Percentiles rank a stretch among this genome's conserved stretches.
phyloP scores from a whole-genome alignment of 345 rosid genomes.

The Linum lewisii region DNA sequence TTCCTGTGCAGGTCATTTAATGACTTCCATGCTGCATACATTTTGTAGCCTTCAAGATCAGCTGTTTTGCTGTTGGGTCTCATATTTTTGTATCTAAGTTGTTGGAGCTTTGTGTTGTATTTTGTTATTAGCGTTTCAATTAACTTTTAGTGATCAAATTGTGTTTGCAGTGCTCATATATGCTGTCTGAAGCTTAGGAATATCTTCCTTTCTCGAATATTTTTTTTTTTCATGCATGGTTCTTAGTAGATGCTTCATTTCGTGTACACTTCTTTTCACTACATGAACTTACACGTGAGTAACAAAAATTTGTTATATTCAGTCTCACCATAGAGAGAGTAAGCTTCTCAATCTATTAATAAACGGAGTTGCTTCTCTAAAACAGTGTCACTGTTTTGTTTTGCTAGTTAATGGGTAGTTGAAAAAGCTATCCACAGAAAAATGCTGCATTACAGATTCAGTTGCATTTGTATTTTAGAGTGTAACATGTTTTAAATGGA shows the following conservation, averaged over 20 bases:
- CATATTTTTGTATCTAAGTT: not conserved
- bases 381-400: not conserved
- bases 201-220: not conserved
- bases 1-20: slow-evolving; percentile 84
- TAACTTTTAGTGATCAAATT: too few relatives aligned
- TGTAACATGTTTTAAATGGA: not conserved
- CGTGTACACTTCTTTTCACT: not conserved
- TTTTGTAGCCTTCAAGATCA: not conserved
- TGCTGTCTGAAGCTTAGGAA: not conserved
- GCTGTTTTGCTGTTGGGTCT: not conserved
- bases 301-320: too few relatives aligned
- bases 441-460: not conserved
- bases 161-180: too few relatives aligned
- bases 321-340: not conserved
- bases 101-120: not conserved
- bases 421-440: not conserved
- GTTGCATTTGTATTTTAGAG: not conserved
- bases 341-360: not conserved
- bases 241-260: not conserved
- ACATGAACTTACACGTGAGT: not conserved
- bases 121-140: not conserved
- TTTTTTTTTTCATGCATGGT: not conserved
- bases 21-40: not conserved
- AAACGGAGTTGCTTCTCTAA: not conserved
- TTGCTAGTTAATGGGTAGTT: not conserved